Conservation (phyloP, 2,329 filamentous ascomycete species). For the Lojkania enalia region DNA sequence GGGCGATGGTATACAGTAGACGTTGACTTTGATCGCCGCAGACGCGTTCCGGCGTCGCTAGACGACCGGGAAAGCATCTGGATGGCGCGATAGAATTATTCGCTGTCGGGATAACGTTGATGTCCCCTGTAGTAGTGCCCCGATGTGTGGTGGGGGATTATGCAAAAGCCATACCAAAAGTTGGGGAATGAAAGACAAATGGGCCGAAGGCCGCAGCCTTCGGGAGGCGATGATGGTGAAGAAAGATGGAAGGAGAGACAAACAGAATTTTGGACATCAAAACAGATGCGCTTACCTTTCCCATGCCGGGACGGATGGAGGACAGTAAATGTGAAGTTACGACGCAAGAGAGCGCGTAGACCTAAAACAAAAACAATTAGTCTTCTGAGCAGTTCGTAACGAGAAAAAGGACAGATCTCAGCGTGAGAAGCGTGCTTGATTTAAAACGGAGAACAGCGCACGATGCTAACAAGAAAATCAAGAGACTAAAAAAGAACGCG, state of each 20-base stretch:
- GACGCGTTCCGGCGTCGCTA: constrained; percentile 42
- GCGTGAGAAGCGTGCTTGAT: too few relatives aligned
- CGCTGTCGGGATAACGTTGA: constrained; percentile 5
- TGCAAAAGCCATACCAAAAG: not conserved
- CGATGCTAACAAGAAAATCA: too few relatives aligned
- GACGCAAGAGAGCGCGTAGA: too few relatives aligned
- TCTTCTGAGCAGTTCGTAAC: too few relatives aligned
- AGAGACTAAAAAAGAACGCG: too few relatives aligned
- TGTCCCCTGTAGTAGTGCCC: not conserved
- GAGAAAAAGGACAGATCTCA: too few relatives aligned
- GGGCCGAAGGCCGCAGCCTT: not conserved
- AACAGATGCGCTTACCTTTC: not conserved
- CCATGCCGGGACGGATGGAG: not conserved
- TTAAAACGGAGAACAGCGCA: too few relatives aligned
- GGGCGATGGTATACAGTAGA: constrained; percentile 32
- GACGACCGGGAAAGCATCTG: constrained; percentile 41
- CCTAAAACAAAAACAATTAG: too few relatives aligned
- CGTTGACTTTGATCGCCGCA: constrained; percentile 44
- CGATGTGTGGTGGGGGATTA: not conserved
- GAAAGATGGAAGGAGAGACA: not conserved
- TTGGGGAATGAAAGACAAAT: not conserved
- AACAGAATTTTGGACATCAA: not conserved
- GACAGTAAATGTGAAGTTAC: too few relatives aligned
- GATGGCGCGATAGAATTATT: constrained; percentile 19
- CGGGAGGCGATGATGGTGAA: not conserved